Percentiles rank a stretch among this genome's conserved stretches.
phyloP scores from a whole-genome alignment of 768 basidiomycete genomes.

The Candolleomyces aberdarensis region DNA sequence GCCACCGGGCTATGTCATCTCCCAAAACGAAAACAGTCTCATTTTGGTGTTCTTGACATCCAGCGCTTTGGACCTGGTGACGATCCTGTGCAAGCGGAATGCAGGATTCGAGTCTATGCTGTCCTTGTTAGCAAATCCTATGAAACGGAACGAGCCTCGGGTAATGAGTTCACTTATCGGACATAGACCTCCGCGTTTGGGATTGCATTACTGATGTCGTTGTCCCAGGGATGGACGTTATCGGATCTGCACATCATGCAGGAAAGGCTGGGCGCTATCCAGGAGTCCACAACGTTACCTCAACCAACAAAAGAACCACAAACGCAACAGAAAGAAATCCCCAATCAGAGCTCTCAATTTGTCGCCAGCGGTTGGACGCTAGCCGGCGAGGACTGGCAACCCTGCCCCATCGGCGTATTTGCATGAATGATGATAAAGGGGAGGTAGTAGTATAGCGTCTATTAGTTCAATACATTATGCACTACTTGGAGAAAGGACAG shows the following conservation, averaged over 20 bases:
- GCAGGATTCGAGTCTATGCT: conserved; percentile 29
- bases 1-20: too few species aligned
- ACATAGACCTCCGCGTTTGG: background rate
- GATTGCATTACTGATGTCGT: background rate
- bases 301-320: too few species aligned
- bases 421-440: background rate
- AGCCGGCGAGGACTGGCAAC: conserved; percentile 48
- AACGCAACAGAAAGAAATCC: too few species aligned
- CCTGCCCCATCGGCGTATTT: conserved; percentile 66
- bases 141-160: conserved; percentile 1
- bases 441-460: background rate
- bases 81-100: conserved; percentile 36
- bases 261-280: conserved; percentile 41
- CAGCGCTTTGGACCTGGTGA: conserved; percentile 32
- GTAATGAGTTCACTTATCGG: background rate
- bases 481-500: too few species aligned
- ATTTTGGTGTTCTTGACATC: background rate
- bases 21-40: background rate
- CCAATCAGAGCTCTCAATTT: background rate
- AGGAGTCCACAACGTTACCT: conserved; percentile 4
- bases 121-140: conserved; percentile 13
- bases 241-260: conserved; percentile 54
- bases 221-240: conserved; percentile 40
- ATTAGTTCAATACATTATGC: too few species aligned
- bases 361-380: conserved; percentile 40